Evolutionary conservation across 768 basidiomycete species (phyloP), one percentile per base, ranked within the genome.

Genomic region (Rhodotorula taiwanensis): DNA sequence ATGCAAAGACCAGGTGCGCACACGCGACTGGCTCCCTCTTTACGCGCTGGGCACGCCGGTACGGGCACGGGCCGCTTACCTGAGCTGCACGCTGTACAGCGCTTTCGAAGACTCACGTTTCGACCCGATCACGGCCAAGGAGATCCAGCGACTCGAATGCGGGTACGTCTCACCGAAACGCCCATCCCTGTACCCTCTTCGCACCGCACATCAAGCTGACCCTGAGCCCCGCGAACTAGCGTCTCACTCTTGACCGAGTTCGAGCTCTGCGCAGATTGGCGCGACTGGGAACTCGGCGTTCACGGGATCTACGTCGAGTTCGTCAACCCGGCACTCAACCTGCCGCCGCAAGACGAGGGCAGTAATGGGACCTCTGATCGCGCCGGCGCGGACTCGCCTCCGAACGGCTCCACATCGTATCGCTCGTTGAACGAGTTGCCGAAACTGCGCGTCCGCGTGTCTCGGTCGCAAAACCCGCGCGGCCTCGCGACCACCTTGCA

Each of bases 211-310:
- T 9, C 9, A 9, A 39, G 10, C 36, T 39, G 36, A 16, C 36
- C 36, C 36, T 39, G 36, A 39, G 10, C 36, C 16, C 36, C 36
- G 36, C 36, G n/a, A 8, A 16, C 28, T 7, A 94, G 93, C 61
- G 80, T 98, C 62, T 97, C 93, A 49, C 81, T 99, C 71, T 82
- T 99, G 67, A 97, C 93, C 20, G 83, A 97, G 74, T 95, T 97
- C 75, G 89, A 92, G 78, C 81, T 86, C 72, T 88, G 84, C 53
- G 74, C 80, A 33, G 83, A 85, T 39, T 93, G 94, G 73, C 83
- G 95, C 58, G 91, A 92, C 78, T 99, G 94, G 94, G 86, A 84
- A 5, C 76, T 94, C 72, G 94, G 92, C 56, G 81, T 82, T 2
- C 95, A 99, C 77, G 95, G 95, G 52, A 91, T 98, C 74, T 81